Conservation (phyloP, 2,329 filamentous ascomycete species). For the Achaetomium macrosporum region DNA sequence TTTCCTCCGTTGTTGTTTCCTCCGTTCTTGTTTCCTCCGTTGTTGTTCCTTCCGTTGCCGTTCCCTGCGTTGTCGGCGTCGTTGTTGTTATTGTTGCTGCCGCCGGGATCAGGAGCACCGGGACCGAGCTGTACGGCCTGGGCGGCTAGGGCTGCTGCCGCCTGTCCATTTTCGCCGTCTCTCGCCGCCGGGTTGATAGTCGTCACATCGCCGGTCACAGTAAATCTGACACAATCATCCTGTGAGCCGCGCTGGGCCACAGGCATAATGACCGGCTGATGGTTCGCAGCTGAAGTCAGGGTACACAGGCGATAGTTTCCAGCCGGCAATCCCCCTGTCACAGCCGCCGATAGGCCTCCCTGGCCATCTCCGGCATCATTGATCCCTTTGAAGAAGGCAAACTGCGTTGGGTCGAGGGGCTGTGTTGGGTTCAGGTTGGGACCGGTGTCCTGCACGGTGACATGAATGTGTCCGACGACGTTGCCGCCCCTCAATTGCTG, state of each 20-base stretch:
- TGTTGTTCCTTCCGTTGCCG: conserved; percentile 12
- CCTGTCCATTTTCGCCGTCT: conserved; percentile 25
- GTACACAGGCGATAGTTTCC: conserved; percentile 41
- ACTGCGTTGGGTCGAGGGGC: conserved; percentile 46
- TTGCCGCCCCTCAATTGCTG: conserved; percentile 45
- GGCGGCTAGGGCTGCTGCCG: conserved; percentile 22
- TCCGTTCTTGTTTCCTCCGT: conserved; percentile 8
- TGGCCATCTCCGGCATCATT: conserved; percentile 36
- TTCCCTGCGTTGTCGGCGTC: conserved; percentile 12
- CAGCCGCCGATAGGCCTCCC: conserved; percentile 32
- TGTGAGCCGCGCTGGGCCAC: conserved; percentile 41
- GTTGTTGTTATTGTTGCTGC: conserved; percentile 20
- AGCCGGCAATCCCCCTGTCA: conserved; percentile 36
- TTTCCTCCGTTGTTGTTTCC: neutral
- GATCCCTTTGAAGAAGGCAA: conserved; percentile 38
- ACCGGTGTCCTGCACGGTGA: conserved; percentile 53
- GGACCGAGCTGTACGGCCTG: conserved; percentile 26
- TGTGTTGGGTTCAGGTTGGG: conserved; percentile 41
- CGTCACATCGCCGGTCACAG: conserved; percentile 29
- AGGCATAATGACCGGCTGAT: conserved; percentile 40
- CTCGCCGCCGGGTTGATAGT: conserved; percentile 26
- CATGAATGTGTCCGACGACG: conserved; percentile 55
- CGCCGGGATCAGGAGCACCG: conserved; percentile 22
- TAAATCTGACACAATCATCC: conserved; percentile 41
- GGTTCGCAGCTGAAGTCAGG: conserved; percentile 37